Conservation (phyloP, 805 yeast genomes). For the Saccharomycopsis sp. region DNA sequence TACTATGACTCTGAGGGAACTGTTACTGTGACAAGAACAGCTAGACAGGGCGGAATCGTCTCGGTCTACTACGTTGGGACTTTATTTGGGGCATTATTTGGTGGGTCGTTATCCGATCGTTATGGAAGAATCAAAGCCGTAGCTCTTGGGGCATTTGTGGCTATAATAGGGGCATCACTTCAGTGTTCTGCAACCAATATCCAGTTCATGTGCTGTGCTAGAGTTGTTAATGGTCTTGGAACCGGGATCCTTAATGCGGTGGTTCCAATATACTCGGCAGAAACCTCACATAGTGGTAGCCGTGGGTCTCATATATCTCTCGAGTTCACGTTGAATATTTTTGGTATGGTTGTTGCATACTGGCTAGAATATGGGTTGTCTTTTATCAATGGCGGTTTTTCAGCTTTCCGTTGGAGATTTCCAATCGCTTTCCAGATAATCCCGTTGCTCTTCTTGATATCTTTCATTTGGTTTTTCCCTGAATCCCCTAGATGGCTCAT, state of each 20-base stretch:
- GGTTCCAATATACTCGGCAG: slow-evolving; percentile 76
- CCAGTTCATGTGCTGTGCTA: slow-evolving; percentile 67
- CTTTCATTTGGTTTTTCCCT: slow-evolving; percentile 40
- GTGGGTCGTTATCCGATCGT: slow-evolving; percentile 61
- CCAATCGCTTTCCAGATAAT: slow-evolving; percentile 68
- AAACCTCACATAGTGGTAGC: slow-evolving; percentile 54
- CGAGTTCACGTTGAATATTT: slow-evolving; percentile 63
- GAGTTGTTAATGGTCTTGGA: slow-evolving; percentile 67
- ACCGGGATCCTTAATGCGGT: slow-evolving; percentile 70
- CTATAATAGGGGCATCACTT: slow-evolving; percentile 48
- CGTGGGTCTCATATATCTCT: slow-evolving; percentile 63
- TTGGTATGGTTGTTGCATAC: slow-evolving; percentile 69
- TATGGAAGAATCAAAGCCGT: slow-evolving; percentile 51
- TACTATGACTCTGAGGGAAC: slow-evolving; percentile 32
- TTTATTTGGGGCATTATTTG: slow-evolving; percentile 48
- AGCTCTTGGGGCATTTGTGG: slow-evolving; percentile 49
- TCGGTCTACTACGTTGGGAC: slow-evolving; percentile 67
- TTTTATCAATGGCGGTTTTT: slow-evolving; percentile 34
- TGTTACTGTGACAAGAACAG: slow-evolving; percentile 40
- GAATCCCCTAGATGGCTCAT: slow-evolving; percentile 71
- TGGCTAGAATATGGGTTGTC: slow-evolving; percentile 70
- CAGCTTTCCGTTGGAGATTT: slow-evolving; percentile 60
- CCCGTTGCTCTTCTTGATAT: slow-evolving; percentile 40
- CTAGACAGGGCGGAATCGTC: slow-evolving; percentile 63
- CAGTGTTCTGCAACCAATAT: slow-evolving; percentile 47